phyloP scores from a whole-genome alignment of 495 filamentous ascomycete species.

The Daldinia vernicosa region DNA sequence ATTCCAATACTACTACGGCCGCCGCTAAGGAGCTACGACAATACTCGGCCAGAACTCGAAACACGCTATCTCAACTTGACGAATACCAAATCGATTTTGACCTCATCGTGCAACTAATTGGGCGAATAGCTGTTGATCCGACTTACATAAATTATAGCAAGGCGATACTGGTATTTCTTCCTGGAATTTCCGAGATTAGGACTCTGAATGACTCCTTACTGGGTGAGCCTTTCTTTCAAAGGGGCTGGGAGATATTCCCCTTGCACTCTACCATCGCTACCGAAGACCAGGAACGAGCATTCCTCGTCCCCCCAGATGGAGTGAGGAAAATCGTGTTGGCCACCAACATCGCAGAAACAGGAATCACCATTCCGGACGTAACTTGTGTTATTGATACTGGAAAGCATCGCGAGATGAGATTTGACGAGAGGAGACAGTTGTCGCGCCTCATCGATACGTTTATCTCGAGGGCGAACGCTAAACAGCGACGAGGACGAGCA shows the following conservation, averaged over 20 bases:
- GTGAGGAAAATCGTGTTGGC: slow-evolving; percentile 90
- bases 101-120: slow-evolving; percentile 77
- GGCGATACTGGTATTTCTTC: slow-evolving; percentile 92
- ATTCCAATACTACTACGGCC: slow-evolving; percentile 57
- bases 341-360: slow-evolving; percentile 97
- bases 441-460: slow-evolving; percentile 91
- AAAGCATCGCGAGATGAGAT: slow-evolving; percentile 95
- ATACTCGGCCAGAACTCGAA: slow-evolving; percentile 78
- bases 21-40: slow-evolving; percentile 64
- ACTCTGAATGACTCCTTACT: slow-evolving; percentile 82
- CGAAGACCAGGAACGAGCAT: slow-evolving; percentile 93
- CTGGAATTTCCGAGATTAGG: slow-evolving; percentile 92
- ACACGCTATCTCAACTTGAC: slow-evolving; percentile 77
- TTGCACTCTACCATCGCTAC: slow-evolving; percentile 95
- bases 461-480: slow-evolving; percentile 92
- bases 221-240: slow-evolving; percentile 72
- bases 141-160: slow-evolving; percentile 77
- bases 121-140: slow-evolving; percentile 72
- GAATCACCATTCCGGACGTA: slow-evolving; percentile 96
- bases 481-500: slow-evolving; percentile 90
- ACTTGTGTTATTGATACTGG: slow-evolving; percentile 95
- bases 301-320: slow-evolving; percentile 81
- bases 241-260: slow-evolving; percentile 80
- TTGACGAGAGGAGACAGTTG: slow-evolving; percentile 90
- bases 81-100: slow-evolving; percentile 89